phyloP scores from a whole-genome alignment of 306 rosid species.

The Notholithocarpus densiflorus region DNA sequence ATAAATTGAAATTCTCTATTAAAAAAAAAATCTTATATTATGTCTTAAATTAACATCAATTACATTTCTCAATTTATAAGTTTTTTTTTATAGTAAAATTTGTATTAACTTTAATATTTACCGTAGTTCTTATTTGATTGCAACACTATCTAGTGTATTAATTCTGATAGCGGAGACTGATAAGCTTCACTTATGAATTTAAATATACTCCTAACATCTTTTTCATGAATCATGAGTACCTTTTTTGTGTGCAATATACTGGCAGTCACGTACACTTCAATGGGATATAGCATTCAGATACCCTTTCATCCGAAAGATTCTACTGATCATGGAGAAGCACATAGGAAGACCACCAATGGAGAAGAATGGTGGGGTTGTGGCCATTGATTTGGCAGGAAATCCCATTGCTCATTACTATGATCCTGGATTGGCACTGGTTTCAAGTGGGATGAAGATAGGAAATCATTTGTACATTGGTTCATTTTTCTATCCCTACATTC shows the following conservation, averaged over 20 bases:
- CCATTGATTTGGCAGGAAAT: slow-evolving; percentile 61
- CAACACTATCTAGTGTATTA: too few species aligned
- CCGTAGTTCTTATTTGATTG: too few species aligned
- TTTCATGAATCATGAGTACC: neutral
- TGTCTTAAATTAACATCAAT: too few species aligned
- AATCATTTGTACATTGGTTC: slow-evolving; percentile 62
- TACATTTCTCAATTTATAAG: too few species aligned
- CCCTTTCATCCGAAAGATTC: slow-evolving; percentile 52
- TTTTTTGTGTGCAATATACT: neutral
- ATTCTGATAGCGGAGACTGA: too few species aligned
- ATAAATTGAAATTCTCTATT: too few species aligned
- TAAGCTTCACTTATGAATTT: neutral
- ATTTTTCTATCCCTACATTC: slow-evolving; percentile 28
- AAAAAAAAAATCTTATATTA: too few species aligned
- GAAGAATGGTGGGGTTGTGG: slow-evolving; percentile 55
- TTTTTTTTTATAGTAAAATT: too few species aligned
- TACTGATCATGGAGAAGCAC: slow-evolving; percentile 30
- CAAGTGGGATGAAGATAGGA: slow-evolving; percentile 60
- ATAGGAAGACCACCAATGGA: neutral
- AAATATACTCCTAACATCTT: neutral
- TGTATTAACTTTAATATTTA: too few species aligned
- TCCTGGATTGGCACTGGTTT: slow-evolving; percentile 26
- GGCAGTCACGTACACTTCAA: slow-evolving; percentile 42
- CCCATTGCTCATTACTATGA: slow-evolving; percentile 46
- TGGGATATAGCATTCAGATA: slow-evolving; percentile 32